Evolutionary conservation across 1,284 basidiomycete genomes (phyloP).

Genomic region (Pterula multifida): DNA sequence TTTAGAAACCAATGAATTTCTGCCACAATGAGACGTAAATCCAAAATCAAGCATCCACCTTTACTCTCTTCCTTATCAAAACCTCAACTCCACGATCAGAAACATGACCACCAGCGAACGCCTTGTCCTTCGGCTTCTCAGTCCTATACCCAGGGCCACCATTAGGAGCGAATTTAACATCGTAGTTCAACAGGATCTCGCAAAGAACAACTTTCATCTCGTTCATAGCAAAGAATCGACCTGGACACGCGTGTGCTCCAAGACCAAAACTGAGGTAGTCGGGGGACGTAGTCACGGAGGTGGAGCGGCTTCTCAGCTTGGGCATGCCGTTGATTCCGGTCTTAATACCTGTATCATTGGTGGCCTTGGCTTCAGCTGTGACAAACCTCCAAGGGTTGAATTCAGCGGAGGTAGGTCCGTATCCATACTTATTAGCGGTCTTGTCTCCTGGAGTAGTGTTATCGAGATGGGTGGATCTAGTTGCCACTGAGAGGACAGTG

Average conservation of each 20-base stretch:
- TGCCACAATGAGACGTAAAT: no score
- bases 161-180: conserved; percentile 12
- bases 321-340: not conserved
- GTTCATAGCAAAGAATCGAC: conserved; percentile 13
- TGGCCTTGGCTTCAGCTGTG: not conserved
- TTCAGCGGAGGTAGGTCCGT: conserved; percentile 6
- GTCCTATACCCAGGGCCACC: no score
- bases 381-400: conserved; percentile 16
- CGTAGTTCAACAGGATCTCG: conserved; percentile 12
- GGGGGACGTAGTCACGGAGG: conserved; percentile 10
- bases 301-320: conserved; percentile 3
- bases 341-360: no score
- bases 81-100: no score
- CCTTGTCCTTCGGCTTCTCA: no score
- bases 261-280: conserved; percentile 16
- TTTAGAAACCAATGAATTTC: no score
- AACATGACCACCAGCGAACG: no score
- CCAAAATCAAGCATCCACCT: no score
- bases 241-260: conserved; percentile 15
- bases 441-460: conserved; percentile 8
- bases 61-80: no score
- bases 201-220: conserved; percentile 13
- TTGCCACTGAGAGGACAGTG: not conserved
- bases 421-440: no score
- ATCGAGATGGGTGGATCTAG: conserved; percentile 8